Conservation (phyloP, 257 asterid genomes). For the Solanum commersonii region DNA sequence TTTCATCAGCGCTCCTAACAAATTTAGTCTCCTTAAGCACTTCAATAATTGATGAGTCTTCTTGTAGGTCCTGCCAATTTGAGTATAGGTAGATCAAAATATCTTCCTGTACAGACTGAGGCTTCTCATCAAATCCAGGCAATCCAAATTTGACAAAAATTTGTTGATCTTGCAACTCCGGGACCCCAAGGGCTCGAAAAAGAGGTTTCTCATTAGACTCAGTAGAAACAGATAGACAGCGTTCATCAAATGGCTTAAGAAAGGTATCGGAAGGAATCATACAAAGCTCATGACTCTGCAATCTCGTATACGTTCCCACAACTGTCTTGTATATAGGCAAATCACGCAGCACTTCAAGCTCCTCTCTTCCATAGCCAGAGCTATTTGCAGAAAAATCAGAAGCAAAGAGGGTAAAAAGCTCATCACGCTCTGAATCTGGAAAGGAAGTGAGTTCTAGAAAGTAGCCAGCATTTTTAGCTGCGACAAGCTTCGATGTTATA, state of each 20-base stretch:
- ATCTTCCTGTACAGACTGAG: constrained; percentile 76
- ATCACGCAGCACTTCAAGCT: constrained; percentile 66
- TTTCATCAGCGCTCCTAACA: constrained; percentile 76
- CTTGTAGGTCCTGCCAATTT: constrained; percentile 80
- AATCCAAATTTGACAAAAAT: constrained; percentile 75
- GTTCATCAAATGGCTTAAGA: constrained; percentile 72
- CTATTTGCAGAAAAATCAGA: constrained; percentile 47
- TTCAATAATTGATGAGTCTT: constrained; percentile 58
- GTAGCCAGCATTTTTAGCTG: constrained; percentile 79
- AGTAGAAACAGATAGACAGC: constrained; percentile 57
- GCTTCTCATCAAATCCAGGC: constrained; percentile 65
- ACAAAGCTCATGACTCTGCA: constrained; percentile 59
- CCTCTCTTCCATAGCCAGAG: constrained; percentile 56
- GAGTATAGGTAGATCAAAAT: constrained; percentile 68
- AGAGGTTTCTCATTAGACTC: constrained; percentile 54
- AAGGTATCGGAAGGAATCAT: constrained; percentile 77
- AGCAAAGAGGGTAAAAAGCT: constrained; percentile 65
- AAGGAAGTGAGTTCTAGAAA: constrained; percentile 52
- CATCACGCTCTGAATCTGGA: constrained; percentile 54
- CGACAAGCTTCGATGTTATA: constrained; percentile 69
- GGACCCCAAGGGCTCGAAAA: constrained; percentile 81
- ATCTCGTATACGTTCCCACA: constrained; percentile 56
- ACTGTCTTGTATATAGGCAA: constrained; percentile 85
- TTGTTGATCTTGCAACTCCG: constrained; percentile 72
- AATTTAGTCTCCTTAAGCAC: constrained; percentile 68